Evolutionary conservation across 75 land plant species (phyloP).

Genomic region (Chamaecyparis obtusa): DNA sequence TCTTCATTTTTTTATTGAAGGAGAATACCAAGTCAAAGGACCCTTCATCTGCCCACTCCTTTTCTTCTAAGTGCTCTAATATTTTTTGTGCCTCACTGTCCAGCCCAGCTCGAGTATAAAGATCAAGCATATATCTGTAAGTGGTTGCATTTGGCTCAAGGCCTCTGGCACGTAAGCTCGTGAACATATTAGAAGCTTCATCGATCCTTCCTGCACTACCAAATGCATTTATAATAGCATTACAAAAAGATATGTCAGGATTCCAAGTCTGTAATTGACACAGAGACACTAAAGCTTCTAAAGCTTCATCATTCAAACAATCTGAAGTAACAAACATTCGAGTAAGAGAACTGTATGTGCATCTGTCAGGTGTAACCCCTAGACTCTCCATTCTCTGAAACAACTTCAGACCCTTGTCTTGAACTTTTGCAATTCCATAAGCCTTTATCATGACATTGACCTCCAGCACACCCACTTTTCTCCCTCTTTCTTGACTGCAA

Average conservation of each 20-base stretch:
- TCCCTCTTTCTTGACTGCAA: constrained; percentile 20
- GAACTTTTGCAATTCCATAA: constrained; percentile 49
- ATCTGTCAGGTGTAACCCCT: constrained; percentile 49
- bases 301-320: constrained; percentile 15
- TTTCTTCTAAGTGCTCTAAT: no score
- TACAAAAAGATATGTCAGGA: constrained; percentile 45
- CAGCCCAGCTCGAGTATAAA: no score
- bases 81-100: no score
- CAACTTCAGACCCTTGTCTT: constrained; percentile 48
- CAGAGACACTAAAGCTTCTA: no score
- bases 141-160: constrained; percentile 68
- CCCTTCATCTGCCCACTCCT: no score
- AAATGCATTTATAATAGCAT: constrained; percentile 71
- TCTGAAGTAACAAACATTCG: constrained; percentile 41
- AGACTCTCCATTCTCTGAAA: constrained; percentile 58
- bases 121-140: constrained; percentile 40
- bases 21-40: no score
- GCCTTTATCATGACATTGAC: constrained; percentile 87
- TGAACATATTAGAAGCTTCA: constrained; percentile 58
- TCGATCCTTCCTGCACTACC: constrained; percentile 56
- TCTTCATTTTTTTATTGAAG: constrained; percentile 28
- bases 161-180: constrained; percentile 64
- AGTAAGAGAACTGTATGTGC: constrained; percentile 60
- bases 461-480: constrained; percentile 26
- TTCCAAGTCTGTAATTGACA: neutral